phyloP scores from a whole-genome alignment of 2,329 filamentous ascomycete genomes.

The Apiospora kogelbergensis region DNA sequence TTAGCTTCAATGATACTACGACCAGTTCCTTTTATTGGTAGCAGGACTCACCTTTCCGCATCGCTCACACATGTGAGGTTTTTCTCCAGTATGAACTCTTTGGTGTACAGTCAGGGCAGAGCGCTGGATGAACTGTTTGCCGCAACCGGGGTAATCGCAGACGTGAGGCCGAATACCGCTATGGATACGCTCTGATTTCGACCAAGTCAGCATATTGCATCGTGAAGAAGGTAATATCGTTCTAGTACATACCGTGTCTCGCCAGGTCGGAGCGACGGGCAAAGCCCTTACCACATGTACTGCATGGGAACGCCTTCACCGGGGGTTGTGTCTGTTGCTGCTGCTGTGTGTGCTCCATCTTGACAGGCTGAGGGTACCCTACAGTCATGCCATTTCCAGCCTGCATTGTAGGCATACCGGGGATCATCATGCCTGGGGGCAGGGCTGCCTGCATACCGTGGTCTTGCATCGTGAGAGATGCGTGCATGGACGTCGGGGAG shows the following conservation, averaged over 20 bases:
- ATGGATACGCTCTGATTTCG: constrained; percentile 81
- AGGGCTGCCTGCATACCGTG: constrained; percentile 34
- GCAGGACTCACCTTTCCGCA: constrained; percentile 78
- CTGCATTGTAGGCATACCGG: constrained; percentile 37
- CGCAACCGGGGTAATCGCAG: constrained; percentile 84
- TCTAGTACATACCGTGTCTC: constrained; percentile 74
- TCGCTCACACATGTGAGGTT: constrained; percentile 95
- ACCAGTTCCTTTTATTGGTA: background rate
- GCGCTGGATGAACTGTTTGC: constrained; percentile 96
- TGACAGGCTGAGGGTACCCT: constrained; percentile 38
- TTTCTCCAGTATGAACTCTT: constrained; percentile 95
- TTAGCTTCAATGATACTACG: constrained; percentile 15
- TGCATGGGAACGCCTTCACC: constrained; percentile 79
- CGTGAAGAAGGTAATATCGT: no score
- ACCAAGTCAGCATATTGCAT: background rate
- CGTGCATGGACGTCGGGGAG: constrained; percentile 53
- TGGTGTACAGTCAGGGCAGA: constrained; percentile 94
- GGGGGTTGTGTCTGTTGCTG: constrained; percentile 28
- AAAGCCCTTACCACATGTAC: constrained; percentile 87
- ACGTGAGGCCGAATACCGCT: constrained; percentile 87
- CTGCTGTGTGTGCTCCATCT: constrained; percentile 36
- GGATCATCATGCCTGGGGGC: constrained; percentile 40
- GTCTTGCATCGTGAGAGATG: constrained; percentile 46
- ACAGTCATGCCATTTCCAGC: constrained; percentile 32
- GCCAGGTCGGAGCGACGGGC: constrained; percentile 91